phyloP scores from a whole-genome alignment of 345 rosid species.

The Litchi chinensis region DNA sequence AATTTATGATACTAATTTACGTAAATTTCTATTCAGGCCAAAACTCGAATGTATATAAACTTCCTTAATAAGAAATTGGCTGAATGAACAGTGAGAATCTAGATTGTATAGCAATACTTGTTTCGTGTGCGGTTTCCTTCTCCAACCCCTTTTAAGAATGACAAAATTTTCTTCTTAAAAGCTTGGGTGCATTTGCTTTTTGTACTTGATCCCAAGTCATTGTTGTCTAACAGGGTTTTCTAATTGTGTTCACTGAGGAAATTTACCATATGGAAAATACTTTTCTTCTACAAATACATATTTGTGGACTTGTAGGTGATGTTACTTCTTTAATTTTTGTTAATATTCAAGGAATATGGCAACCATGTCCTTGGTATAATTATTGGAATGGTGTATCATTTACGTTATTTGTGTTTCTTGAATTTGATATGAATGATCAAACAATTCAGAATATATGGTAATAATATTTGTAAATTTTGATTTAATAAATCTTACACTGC shows the following conservation, averaged over 20 bases:
- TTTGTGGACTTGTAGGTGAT: slow-evolving; percentile 6
- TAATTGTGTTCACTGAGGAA: neutral
- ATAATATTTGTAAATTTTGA: neutral
- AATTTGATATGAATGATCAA: neutral
- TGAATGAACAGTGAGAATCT: too few relatives aligned
- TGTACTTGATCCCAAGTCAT: slow-evolving; percentile 29
- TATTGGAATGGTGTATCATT: neutral
- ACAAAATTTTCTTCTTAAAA: slow-evolving; percentile 41
- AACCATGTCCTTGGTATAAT: neutral
- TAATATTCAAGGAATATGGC: neutral
- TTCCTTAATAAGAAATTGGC: too few relatives aligned
- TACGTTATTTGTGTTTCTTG: neutral
- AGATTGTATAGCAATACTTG: slow-evolving; percentile 7
- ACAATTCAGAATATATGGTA: neutral
- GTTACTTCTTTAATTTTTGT: neutral
- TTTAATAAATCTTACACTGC: neutral
- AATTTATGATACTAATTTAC: too few relatives aligned
- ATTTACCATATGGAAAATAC: slow-evolving; percentile 22
- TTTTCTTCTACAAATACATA: neutral
- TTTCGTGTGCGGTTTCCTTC: slow-evolving; percentile 40
- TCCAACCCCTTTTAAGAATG: slow-evolving; percentile 16
- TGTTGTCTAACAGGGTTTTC: slow-evolving; percentile 26
- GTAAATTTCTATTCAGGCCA: too few relatives aligned
- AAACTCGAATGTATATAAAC: too few relatives aligned
- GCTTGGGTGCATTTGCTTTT: slow-evolving; percentile 42